Percentiles rank a stretch among this genome's conserved stretches.
These are phyloP conservation scores for Alternaria dauci DNA, from an alignment of 2,329 filamentous ascomycete species.

Conservation along the genomic window DNA sequence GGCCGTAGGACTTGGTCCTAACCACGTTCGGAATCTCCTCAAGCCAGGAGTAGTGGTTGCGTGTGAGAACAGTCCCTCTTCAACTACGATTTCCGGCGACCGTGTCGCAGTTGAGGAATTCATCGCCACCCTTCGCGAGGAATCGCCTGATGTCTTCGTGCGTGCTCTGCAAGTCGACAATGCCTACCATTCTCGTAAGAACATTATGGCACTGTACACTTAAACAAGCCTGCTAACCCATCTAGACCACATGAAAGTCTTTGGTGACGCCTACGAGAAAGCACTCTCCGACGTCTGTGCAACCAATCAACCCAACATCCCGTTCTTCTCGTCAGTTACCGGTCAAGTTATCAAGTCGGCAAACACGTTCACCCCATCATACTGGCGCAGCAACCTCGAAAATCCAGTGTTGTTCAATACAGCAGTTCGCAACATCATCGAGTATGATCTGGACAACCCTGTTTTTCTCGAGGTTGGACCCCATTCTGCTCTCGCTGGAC, in stretches of 20 bases:
- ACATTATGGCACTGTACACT: too few relatives aligned
- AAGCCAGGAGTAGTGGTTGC: constrained; percentile 3
- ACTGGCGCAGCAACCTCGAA: constrained; percentile 27
- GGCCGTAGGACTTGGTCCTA: constrained; percentile 16
- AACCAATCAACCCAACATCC: background rate
- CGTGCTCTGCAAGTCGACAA: constrained; percentile 22
- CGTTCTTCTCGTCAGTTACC: constrained; percentile 5
- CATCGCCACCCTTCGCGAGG: background rate
- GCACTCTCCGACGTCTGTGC: too few relatives aligned
- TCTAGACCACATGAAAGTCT: too few relatives aligned
- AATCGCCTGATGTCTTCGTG: constrained; percentile 27
- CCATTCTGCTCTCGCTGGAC: constrained; percentile 21
- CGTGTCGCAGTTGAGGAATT: background rate
- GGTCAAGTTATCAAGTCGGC: background rate
- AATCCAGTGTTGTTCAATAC: constrained; percentile 17
- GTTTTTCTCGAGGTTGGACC: constrained; percentile 27
- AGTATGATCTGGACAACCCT: background rate
- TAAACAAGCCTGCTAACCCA: too few relatives aligned
- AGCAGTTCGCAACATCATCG: background rate
- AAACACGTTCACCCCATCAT: background rate
- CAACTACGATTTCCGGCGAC: constrained; percentile 35
- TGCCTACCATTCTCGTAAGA: constrained; percentile 39
- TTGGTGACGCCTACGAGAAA: too few relatives aligned
- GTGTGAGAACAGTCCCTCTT: constrained; percentile 28
- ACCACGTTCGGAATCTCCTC: background rate